Base-by-base conservation (phyloP, 2,329 filamentous ascomycete species). In the Fusarium decemcellulare region DNA sequence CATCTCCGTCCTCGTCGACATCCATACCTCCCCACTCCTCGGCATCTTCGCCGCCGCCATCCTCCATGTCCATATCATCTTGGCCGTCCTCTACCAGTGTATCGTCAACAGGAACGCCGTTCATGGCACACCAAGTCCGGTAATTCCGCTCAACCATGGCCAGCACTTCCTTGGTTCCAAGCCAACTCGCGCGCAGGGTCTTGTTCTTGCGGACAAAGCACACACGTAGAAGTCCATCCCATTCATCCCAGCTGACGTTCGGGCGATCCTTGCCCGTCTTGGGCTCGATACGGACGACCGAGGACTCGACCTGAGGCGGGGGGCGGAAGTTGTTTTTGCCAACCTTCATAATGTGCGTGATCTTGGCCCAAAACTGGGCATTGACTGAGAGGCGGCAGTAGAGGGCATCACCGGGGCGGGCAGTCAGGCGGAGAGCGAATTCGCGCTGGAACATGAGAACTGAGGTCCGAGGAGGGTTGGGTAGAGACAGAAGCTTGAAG, bases 361-460 rank as follows among this genome's bases (percentile, higher is more conserved):
- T 85, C 65, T 84, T 85, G 63, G 85, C 93, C 79, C 84, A 98
- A 86, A 98, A 97, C 78, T 98, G 95, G 16, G 93, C 93, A 76
- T 98, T 98, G 62, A 97, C 95, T 2, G 90, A 93, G 29, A 98
- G 86, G n/a, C 96, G 88, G 71, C 91, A 94, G 84, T 98, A 98
- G 9, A 98, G 88, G 56, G 94, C 88, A 77, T 98, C 95, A 9
- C 93, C 93, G 0, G 95, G 93, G 46, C 92, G 91, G 14, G 96
- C 96, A 60, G 97, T 95, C 37, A 98, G 85, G 40, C 95, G 90
- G 79, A 97, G 90, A 16, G 95, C 95, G 76, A 98, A 98, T 82
- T 98, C 95, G 76, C 94, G 90, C 84, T 98, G 95, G 76, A 97
- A 96, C 94, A 97, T 97, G 82, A 98, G 93, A 70, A 98, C 89